Conservation (phyloP, 139 green algal genomes). For the Asterochloris erici region DNA sequence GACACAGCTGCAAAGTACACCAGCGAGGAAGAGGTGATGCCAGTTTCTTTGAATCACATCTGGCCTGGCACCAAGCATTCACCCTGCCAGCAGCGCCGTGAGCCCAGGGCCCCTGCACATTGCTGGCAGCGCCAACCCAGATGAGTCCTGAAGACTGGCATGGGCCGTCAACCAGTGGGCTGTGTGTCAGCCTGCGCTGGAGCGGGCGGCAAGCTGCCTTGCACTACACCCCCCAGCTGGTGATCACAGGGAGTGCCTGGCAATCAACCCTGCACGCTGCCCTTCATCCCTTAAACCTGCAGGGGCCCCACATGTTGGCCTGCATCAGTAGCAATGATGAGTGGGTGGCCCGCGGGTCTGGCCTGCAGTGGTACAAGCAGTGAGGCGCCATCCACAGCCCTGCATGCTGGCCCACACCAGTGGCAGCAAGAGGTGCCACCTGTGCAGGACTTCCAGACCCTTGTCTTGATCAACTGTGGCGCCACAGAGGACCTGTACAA, state of each 20-base stretch:
- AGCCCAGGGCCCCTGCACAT: neutral
- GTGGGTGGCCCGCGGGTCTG: too few species aligned
- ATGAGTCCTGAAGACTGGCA: neutral
- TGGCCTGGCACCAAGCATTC: neutral
- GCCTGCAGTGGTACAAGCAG: neutral
- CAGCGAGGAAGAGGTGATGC: neutral
- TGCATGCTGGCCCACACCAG: neutral
- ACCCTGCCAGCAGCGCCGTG: neutral
- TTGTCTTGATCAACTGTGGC: constrained; percentile 88
- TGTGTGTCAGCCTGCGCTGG: too few species aligned
- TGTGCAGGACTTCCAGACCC: constrained; percentile 46
- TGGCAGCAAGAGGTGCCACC: neutral
- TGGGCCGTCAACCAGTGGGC: too few species aligned
- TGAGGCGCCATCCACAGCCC: neutral
- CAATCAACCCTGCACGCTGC: neutral
- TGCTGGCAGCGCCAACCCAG: neutral
- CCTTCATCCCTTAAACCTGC: neutral
- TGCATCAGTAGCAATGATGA: neutral
- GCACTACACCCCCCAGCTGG: too few species aligned
- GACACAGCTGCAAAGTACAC: constrained; percentile 11
- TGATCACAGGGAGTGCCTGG: neutral
- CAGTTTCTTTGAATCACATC: neutral
- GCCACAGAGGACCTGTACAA: constrained; percentile 58
- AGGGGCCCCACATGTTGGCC: neutral
- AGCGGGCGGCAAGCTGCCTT: too few species aligned